These are phyloP conservation scores for Ophiostoma sp. DNA, from an alignment of 2,329 filamentous ascomycete species.

Conservation along the genomic window DNA sequence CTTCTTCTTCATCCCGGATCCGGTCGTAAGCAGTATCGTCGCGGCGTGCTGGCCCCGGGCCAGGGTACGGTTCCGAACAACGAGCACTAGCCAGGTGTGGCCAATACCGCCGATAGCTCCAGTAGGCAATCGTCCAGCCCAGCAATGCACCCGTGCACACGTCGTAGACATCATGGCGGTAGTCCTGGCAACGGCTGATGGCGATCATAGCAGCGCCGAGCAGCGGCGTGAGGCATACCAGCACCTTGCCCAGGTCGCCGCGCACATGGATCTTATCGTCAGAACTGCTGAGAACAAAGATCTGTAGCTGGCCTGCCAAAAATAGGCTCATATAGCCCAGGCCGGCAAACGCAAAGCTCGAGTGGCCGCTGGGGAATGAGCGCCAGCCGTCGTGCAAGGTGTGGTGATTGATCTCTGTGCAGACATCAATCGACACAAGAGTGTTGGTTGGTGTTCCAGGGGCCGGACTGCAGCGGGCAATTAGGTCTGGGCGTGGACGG, in stretches of 20 bases:
- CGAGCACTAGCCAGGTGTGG: slow-evolving; percentile 48
- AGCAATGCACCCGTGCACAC: slow-evolving; percentile 57
- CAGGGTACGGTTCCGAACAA: slow-evolving; percentile 55
- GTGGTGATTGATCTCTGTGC: slow-evolving; percentile 65
- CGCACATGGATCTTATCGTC: slow-evolving; percentile 25
- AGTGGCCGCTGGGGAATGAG: slow-evolving; percentile 76
- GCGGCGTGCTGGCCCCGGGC: slow-evolving; percentile 33
- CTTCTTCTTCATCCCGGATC: slow-evolving; percentile 52
- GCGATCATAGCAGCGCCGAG: slow-evolving; percentile 62
- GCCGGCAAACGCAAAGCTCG: slow-evolving; percentile 71
- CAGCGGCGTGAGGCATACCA: slow-evolving; percentile 55
- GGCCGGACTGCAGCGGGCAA: slow-evolving; percentile 72
- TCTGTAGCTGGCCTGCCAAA: slow-evolving; percentile 60
- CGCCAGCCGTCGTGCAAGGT: slow-evolving; percentile 77
- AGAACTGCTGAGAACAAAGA: slow-evolving; percentile 41
- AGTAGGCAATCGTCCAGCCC: slow-evolving; percentile 57
- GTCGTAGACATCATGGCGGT: slow-evolving; percentile 66
- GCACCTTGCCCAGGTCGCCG: slow-evolving; percentile 49
- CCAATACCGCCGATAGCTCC: slow-evolving; percentile 62
- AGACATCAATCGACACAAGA: slow-evolving; percentile 62
- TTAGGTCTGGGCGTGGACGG: slow-evolving; percentile 52
- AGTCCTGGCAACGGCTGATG: slow-evolving; percentile 64
- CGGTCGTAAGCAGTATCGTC: slow-evolving; percentile 36
- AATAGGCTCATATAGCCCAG: slow-evolving; percentile 69
- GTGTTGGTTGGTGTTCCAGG: slow-evolving; percentile 43